Base-by-base conservation (phyloP, 345 rosid genomes). In the Pugionium cornutum region DNA sequence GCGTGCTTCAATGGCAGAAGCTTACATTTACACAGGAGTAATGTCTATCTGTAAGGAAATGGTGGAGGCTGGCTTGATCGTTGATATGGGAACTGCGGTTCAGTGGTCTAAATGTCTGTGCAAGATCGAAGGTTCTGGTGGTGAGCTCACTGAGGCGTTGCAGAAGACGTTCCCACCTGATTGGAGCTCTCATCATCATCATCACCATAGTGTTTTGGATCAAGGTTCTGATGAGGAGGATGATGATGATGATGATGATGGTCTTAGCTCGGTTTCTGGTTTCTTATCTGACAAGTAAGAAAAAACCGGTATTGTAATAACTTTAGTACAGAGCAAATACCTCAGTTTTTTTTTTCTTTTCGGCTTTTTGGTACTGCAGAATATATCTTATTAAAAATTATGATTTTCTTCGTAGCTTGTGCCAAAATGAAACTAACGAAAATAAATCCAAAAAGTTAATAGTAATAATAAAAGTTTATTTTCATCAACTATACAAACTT, bases 81-180 rank as follows among this genome's bases (percentile, higher is more conserved):
- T 92, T 8, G 99, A 92, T 67, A 89, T 92, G 99, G 92, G 89
- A 61, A 92, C 97, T 4, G 97, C 97, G 2, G 95, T 89, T 58
- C 85, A 88, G 75, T 92, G 99, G 99, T 86, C 97, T 8, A 86
- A 67, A 74, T 83, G 88, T 72, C 52, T 92, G 60, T 77, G 90
- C 32, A 88, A 86, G 83, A 89, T 92, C 10, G 99, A 92, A 83
- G 81, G 80, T 77, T 81, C 83, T 1, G 92, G 98, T 31, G 98
- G 98, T 39, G 89, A 86, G 71, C 89, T 92, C 37, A 92, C 99
- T 0, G 88, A 92, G 80, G 82, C 84, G 1, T 70, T 92, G 76
- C 99, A 92, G 83, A 92, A 86, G 78, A 89, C 96, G 4, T 92
- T 89, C 69, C 96, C 97, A 62, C 96, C 89, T 33, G 97, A 92